These are phyloP conservation scores for Sporothrix brunneoviolacea DNA, from an alignment of 2,329 filamentous ascomycete genomes.

Conservation along the genomic window DNA sequence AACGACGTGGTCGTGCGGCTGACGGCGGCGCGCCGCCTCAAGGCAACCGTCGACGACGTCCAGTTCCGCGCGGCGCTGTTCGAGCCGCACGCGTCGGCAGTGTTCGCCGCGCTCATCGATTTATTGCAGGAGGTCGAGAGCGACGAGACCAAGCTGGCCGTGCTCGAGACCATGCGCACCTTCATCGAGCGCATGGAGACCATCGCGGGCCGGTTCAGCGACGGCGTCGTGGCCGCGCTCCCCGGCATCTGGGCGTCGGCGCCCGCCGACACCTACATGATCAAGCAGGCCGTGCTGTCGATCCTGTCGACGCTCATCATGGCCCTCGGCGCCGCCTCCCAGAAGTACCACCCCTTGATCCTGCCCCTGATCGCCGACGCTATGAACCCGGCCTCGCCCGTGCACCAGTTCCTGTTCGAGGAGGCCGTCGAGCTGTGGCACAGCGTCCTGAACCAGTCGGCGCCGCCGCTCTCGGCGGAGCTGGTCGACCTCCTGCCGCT, in stretches of 20 bases:
- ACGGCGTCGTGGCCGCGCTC: slow-evolving; percentile 73
- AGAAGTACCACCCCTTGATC: slow-evolving; percentile 71
- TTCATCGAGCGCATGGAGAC: slow-evolving; percentile 77
- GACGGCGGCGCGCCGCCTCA: slow-evolving; percentile 80
- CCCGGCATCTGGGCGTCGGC: slow-evolving; percentile 80
- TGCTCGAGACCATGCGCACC: slow-evolving; percentile 78
- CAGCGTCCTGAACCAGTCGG: slow-evolving; percentile 62
- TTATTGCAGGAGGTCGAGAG: slow-evolving; percentile 74
- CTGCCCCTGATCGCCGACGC: slow-evolving; percentile 77
- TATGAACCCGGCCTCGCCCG: slow-evolving; percentile 66
- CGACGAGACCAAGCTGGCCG: slow-evolving; percentile 82
- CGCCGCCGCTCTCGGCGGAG: slow-evolving; percentile 52
- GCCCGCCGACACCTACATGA: slow-evolving; percentile 73
- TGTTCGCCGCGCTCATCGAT: slow-evolving; percentile 65
- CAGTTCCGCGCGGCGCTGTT: slow-evolving; percentile 71
- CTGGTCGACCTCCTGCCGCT: slow-evolving; percentile 58
- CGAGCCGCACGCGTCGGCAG: slow-evolving; percentile 66
- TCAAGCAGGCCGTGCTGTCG: slow-evolving; percentile 88
- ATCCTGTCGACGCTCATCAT: slow-evolving; percentile 80
- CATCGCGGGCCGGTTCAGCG: slow-evolving; percentile 60
- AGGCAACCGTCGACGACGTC: slow-evolving; percentile 74
- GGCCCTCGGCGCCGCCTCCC: slow-evolving; percentile 72
- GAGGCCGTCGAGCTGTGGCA: slow-evolving; percentile 89
- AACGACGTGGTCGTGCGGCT: slow-evolving; percentile 92
- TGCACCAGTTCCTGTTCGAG: slow-evolving; percentile 78